These are phyloP conservation scores for Wickerhamiella vanderwaltii DNA, from an alignment of 805 yeast species.

Conservation along the genomic window DNA sequence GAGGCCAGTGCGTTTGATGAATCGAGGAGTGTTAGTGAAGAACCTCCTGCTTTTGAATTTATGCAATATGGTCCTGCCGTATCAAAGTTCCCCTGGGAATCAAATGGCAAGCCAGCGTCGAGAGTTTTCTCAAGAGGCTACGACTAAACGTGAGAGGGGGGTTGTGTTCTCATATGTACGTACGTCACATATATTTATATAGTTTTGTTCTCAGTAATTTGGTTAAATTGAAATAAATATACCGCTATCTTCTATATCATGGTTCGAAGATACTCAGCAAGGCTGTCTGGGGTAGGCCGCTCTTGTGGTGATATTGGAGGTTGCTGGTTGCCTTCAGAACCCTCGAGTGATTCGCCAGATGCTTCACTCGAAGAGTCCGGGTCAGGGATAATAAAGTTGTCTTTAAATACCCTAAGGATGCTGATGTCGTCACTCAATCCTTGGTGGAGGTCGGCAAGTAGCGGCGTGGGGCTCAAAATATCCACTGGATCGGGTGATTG, in stretches of 20 bases:
- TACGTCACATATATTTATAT: neutral
- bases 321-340: too few relatives aligned
- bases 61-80: conserved; percentile 18
- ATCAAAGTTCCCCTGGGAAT: conserved; percentile 21
- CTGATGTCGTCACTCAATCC: neutral
- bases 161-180: neutral
- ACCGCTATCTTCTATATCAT: too few relatives aligned
- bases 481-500: neutral
- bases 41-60: conserved; percentile 13
- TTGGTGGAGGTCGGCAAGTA: neutral
- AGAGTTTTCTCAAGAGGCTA: conserved; percentile 10
- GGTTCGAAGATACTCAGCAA: too few relatives aligned
- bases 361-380: too few relatives aligned
- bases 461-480: neutral
- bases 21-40: neutral
- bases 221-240: too few relatives aligned
- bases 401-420: neutral
- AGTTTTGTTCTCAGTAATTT: too few relatives aligned
- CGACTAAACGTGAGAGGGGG: neutral
- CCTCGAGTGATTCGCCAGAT: too few relatives aligned
- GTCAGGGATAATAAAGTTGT: neutral
- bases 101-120: conserved; percentile 1
- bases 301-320: too few relatives aligned
- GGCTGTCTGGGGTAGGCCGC: too few relatives aligned
- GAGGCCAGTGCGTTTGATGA: conserved; percentile 13